These are phyloP conservation scores for Talaromyces adpressus DNA, from an alignment of 495 filamentous ascomycete genomes.

Conservation along the genomic window DNA sequence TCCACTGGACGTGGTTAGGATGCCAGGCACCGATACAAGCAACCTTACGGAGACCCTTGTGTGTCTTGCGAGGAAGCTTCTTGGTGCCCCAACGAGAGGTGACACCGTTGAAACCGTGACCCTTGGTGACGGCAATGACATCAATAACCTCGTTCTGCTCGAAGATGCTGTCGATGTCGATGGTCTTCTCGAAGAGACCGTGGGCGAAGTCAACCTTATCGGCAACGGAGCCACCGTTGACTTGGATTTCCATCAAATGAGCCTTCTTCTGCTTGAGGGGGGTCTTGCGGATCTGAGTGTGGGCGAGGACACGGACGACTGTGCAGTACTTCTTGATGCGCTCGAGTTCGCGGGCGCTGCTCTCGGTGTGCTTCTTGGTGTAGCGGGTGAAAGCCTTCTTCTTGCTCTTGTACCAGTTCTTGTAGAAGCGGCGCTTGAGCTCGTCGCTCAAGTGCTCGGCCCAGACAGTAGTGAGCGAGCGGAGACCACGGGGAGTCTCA, in stretches of 20 bases:
- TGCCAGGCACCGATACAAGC: constrained; percentile 99
- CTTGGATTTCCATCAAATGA: constrained; percentile 99
- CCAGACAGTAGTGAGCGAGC: constrained; percentile 99
- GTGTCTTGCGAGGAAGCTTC: constrained; percentile 99
- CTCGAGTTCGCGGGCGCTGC: constrained; percentile 88
- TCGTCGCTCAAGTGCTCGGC: constrained; percentile 98
- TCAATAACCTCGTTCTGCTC: constrained; percentile 99
- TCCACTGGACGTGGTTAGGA: constrained; percentile 99
- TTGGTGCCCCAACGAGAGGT: constrained; percentile 99
- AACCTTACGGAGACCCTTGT: constrained; percentile 99
- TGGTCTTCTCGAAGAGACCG: constrained; percentile 96
- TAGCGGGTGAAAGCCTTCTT: constrained; percentile 99
- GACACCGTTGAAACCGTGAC: constrained; percentile 97
- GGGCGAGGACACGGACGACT: constrained; percentile 97
- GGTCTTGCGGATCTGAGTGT: constrained; percentile 99
- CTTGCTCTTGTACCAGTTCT: constrained; percentile 99
- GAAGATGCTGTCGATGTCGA: constrained; percentile 89
- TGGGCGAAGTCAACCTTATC: constrained; percentile 96
- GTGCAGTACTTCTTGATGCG: constrained; percentile 99
- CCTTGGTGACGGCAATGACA: constrained; percentile 99
- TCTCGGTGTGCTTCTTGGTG: constrained; percentile 98
- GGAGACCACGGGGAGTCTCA: constrained; percentile 98
- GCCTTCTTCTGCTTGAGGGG: constrained; percentile 99
- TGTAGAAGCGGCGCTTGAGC: constrained; percentile 99
- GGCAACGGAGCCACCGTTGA: constrained; percentile 91